These are phyloP conservation scores for Podila epicladia DNA, from an alignment of 192 early-diverging fungal species.

Conservation along the genomic window DNA sequence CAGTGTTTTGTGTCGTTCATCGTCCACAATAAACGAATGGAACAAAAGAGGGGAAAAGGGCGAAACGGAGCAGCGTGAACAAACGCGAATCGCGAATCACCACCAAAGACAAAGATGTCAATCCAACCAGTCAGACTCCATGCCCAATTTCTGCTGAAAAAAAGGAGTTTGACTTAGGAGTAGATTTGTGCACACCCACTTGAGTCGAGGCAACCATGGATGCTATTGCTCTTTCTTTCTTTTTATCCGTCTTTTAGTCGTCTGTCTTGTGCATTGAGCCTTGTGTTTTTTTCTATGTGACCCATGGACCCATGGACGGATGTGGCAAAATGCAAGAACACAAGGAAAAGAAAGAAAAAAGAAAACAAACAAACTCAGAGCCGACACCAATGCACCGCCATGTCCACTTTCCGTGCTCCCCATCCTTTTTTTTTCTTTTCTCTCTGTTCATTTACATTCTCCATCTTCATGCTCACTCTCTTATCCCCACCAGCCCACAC, in stretches of 20 bases:
- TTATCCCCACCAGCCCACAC: not conserved
- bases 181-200: too few relatives aligned
- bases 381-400: too few relatives aligned
- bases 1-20: too few relatives aligned
- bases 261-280: not conserved
- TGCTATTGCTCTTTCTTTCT: not conserved
- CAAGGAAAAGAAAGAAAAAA: too few relatives aligned
- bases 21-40: not conserved
- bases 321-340: too few relatives aligned
- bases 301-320: too few relatives aligned
- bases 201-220: not conserved
- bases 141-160: not conserved
- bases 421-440: constrained; percentile 7
- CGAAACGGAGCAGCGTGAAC: not conserved
- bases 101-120: too few relatives aligned
- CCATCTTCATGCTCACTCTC: not conserved
- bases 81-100: too few relatives aligned
- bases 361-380: too few relatives aligned
- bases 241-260: not conserved
- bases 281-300: not conserved
- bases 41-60: not conserved
- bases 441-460: not conserved
- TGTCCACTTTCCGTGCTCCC: constrained; percentile 4
- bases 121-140: too few relatives aligned
- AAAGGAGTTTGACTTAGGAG: not conserved